Evolutionary conservation across 371 early-diverging fungal species (phyloP), one percentile per base, ranked within the genome.

Genomic region (Mucor lusitanicus): DNA sequence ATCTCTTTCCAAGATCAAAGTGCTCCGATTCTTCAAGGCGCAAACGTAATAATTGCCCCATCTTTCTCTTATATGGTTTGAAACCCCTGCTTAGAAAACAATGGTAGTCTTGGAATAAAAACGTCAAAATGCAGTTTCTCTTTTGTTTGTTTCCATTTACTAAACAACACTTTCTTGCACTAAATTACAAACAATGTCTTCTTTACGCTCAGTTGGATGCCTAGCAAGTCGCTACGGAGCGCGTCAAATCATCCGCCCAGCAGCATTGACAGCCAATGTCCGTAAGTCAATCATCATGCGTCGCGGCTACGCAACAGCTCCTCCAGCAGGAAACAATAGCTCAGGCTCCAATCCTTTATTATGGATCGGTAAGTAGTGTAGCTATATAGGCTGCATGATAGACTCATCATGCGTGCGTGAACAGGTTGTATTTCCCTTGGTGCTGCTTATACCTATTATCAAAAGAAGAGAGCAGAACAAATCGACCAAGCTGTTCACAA

Each of bases 341-440:
- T 19, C 40, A 27, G 54, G 44, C 6, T 60, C 53, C 8, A 66
- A 61, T 21, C 60, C 67, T 32, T 48, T 67, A 30, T 37, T 71
- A 37, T 71, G 71, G 71, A 37, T 71, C 28, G 71, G 71, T 71
- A 71, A 65, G 15, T 11, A 30, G 7, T 25, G 19, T 4, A 30
- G 27, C 12, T 7, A 53, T 27, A 1, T 1, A 28, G 9, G 15
- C 33, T 4, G 27, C 13, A 25, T 8, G 4, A 17, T n/a, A 28
- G 23, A 17, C 27, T 44, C 8, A 3, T 33, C 11, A 19, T 15
- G 13, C 27, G 17, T 35, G 0, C 42, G 0, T 19, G 11, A 1
- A 46, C 48, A 71, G 72, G 72, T 32, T 67, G 63, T 57, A 60
- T 65, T 32, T 71, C 72, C n/a, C 60, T 71, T 13, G 72, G 72